These are phyloP conservation scores for Leishmania guyanensis DNA, from an alignment of 208 protist genomes.

Conservation along the genomic window DNA sequence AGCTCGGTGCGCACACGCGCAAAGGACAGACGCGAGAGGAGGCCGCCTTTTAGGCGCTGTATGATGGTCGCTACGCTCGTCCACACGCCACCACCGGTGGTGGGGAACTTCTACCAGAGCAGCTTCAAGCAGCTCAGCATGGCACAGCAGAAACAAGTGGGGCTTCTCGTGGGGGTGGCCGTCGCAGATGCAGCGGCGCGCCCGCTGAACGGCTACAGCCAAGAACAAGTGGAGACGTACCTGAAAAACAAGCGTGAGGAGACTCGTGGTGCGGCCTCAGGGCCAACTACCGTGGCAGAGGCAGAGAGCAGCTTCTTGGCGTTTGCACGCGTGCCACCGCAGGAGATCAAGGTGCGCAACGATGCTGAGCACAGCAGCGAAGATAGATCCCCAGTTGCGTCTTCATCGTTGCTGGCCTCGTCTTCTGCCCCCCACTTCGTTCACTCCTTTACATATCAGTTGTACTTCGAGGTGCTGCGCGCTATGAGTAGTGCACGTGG, in stretches of 20 bases:
- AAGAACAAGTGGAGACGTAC: constrained; percentile 37
- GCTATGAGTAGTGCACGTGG: constrained; percentile 64
- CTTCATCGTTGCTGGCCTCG: constrained; percentile 1
- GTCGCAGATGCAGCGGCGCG: constrained; percentile 83
- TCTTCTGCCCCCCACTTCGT: constrained; percentile 12
- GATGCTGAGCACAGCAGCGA: neutral
- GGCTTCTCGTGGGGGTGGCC: constrained; percentile 68
- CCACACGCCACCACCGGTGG: constrained; percentile 22
- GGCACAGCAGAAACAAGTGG: constrained; percentile 81
- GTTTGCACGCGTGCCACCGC: constrained; percentile 27
- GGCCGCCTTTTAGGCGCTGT: neutral
- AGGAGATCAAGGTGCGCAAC: neutral
- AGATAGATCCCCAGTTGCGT: neutral
- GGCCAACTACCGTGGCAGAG: neutral
- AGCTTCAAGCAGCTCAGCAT: constrained; percentile 88
- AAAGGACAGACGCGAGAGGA: neutral
- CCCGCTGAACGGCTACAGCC: constrained; percentile 44
- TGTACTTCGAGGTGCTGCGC: constrained; percentile 63
- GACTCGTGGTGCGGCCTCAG: neutral
- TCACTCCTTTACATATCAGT: constrained; percentile 70
- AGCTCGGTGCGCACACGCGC: neutral
- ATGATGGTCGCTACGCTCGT: constrained; percentile 29
- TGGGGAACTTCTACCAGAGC: constrained; percentile 78
- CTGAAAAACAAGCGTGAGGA: constrained; percentile 3
- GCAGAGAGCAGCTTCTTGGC: neutral